Conservation (phyloP, 2,329 filamentous ascomycete genomes). For the Stemphylium lycopersici region DNA sequence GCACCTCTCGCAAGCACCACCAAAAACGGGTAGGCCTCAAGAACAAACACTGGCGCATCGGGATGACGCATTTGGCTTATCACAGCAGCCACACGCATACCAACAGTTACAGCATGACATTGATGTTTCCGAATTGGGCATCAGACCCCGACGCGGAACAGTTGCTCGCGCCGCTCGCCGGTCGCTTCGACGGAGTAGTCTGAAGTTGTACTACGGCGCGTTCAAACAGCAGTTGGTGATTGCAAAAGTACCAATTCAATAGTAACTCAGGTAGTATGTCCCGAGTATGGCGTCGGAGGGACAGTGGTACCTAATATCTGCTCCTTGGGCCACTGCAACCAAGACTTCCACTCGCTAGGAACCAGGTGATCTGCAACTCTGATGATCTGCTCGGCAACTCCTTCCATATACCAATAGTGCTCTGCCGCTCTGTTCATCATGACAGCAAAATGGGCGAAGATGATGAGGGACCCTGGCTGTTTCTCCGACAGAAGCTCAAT, state of each 20-base stretch:
- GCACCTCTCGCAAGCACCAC: slow-evolving; percentile 13
- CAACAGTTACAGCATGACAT: neutral
- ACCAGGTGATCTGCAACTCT: slow-evolving; percentile 32
- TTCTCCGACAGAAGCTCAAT: slow-evolving; percentile 36
- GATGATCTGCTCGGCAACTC: slow-evolving; percentile 33
- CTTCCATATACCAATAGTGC: slow-evolving; percentile 36
- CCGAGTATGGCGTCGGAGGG: slow-evolving; percentile 6
- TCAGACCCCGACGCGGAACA: neutral
- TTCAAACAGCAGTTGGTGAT: neutral
- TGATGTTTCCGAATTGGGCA: neutral
- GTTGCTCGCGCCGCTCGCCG: neutral
- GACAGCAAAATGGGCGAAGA: slow-evolving; percentile 47
- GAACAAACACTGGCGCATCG: neutral
- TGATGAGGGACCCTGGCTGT: slow-evolving; percentile 43
- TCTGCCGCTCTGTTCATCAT: slow-evolving; percentile 31
- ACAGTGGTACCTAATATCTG: slow-evolving; percentile 23
- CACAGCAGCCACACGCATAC: neutral
- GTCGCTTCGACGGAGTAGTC: neutral
- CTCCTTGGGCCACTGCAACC: slow-evolving; percentile 38
- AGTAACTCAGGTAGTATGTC: neutral
- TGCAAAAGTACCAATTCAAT: neutral
- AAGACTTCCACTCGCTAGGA: slow-evolving; percentile 33
- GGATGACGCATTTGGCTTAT: neutral
- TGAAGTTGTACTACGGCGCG: neutral
- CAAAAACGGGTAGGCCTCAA: neutral